These are phyloP conservation scores for Adansonia grandidieri DNA, from an alignment of 441 rosid species.

Conservation along the genomic window DNA sequence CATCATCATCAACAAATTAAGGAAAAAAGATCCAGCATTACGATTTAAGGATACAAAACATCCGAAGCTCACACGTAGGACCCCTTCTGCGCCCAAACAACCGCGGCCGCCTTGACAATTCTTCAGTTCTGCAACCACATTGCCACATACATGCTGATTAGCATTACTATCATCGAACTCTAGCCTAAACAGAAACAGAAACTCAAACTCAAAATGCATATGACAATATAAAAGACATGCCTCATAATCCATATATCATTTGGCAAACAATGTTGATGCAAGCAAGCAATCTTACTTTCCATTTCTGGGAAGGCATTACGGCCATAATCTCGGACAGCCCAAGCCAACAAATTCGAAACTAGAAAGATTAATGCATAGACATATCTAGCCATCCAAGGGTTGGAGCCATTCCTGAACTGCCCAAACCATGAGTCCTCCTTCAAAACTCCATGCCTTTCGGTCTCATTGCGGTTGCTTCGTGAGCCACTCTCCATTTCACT, in stretches of 20 bases:
- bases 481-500: slow-evolving; percentile 63
- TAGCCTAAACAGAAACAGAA: neutral
- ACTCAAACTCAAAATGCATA: neutral
- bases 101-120: slow-evolving; percentile 69
- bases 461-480: slow-evolving; percentile 30
- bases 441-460: slow-evolving; percentile 41
- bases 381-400: slow-evolving; percentile 98
- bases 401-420: slow-evolving; percentile 78
- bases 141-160: slow-evolving; percentile 21
- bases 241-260: neutral
- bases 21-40: neutral
- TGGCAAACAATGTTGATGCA: neutral
- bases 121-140: slow-evolving; percentile 60
- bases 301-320: slow-evolving; percentile 57
- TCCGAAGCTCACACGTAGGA: slow-evolving; percentile 92
- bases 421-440: slow-evolving; percentile 71
- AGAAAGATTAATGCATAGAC: slow-evolving; percentile 82
- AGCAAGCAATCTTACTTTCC: slow-evolving; percentile 60
- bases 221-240: neutral
- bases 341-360: slow-evolving; percentile 76
- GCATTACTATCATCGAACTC: neutral
- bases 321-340: slow-evolving; percentile 91
- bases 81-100: slow-evolving; percentile 91
- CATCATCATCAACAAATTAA: neutral
- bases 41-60: slow-evolving; percentile 81